Evolutionary conservation across 2,329 filamentous ascomycete species (phyloP), one percentile per base, ranked within the genome.

Genomic region (Hypoxylon sp.): DNA sequence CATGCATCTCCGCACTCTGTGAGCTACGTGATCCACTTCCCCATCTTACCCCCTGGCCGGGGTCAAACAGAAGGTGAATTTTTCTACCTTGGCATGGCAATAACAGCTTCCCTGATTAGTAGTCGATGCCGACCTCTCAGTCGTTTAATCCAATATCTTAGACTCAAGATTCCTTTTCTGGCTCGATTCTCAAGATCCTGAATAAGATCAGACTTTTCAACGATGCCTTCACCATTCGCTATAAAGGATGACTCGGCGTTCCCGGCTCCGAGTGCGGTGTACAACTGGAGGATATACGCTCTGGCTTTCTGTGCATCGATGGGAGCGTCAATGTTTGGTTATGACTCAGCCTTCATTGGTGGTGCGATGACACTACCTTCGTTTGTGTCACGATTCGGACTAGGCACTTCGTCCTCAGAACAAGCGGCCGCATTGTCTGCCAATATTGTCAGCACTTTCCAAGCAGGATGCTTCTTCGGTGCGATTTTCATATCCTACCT

Each of bases 401-500:
- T 91, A 64, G 78, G 78, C 2, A 67, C 79, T 0, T 81, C 85
- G 76, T 76, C 74, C 1, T 67, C 72, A 0, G 67, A 74, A 0
- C 70, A 85, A 32, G 76, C 84, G 6, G 82, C 85, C 63, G 72
- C 88, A 6, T 80, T 88, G 45, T 88, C 84, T 70, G 81, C 86
- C 62, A 91, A 90, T 70, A 90, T 91, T 52, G 88, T 90, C 39
- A 90, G 86, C 8, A 83, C 89, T 25, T 55, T 55, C 12, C 52
- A 91, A 74, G 89, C 89, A 8, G 89, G 89, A 55, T 89, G 89
- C 21, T 91, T 91, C 78, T 91, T 91, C 65, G 89, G 90, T 11
- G 84, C 88, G 0, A 80, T 90, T 55, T 81, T 86, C 59, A 86
- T 84, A 21, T 91, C 89, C 69, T 82, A 81, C 1, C 81, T 84